Evolutionary conservation across 1,284 basidiomycete species (phyloP).

Genomic region (Ceratobasidium sp.): DNA sequence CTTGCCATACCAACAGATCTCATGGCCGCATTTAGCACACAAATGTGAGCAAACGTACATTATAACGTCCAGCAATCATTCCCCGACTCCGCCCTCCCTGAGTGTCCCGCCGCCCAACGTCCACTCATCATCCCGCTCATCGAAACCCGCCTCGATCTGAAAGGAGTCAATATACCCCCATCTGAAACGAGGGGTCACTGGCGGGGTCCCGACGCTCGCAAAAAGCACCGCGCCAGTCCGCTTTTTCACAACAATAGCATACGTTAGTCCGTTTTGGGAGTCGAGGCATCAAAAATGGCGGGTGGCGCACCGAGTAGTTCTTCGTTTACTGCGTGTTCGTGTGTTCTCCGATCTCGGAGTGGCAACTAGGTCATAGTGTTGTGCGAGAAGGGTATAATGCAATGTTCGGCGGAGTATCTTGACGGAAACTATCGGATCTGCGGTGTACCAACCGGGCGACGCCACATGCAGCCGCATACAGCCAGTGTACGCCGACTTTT

Average conservation of each 20-base stretch:
- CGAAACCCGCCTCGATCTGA: background rate
- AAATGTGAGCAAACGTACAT: background rate
- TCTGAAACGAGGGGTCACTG: conserved; percentile 4
- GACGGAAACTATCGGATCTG: background rate
- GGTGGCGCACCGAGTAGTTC: background rate
- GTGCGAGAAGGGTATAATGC: background rate
- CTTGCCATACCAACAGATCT: background rate
- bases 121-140: background rate
- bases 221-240: background rate
- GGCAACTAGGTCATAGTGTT: background rate
- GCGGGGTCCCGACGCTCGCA: background rate
- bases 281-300: conserved; percentile 7
- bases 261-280: background rate
- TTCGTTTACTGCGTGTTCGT: background rate
- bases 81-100: background rate
- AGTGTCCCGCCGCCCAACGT: background rate
- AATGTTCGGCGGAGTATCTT: background rate
- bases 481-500: background rate
- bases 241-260: conserved; percentile 7
- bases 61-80: background rate
- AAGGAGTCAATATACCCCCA: background rate
- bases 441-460: background rate
- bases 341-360: conserved; percentile 9
- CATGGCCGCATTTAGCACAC: background rate
- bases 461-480: background rate